Evolutionary conservation across 2,329 filamentous ascomycete species (phyloP).

Genomic region (Penicillium expansum): DNA sequence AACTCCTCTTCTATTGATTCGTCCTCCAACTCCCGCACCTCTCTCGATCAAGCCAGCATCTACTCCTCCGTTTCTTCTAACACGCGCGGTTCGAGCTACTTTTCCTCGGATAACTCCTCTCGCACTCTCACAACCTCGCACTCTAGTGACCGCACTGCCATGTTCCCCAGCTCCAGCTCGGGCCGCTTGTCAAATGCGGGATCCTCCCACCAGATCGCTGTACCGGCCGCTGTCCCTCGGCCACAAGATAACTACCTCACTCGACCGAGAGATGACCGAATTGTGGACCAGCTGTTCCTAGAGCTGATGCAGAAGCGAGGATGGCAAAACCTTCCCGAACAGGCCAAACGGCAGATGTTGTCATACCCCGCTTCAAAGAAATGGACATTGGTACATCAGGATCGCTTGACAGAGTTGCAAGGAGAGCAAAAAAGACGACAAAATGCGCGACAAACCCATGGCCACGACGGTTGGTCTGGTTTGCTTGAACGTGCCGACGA

Average conservation of each 20-base stretch:
- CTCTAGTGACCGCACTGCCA: slow-evolving; percentile 35
- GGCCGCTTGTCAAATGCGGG: slow-evolving; percentile 34
- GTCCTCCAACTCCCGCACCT: slow-evolving; percentile 54
- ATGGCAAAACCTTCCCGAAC: slow-evolving; percentile 94
- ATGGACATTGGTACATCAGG: slow-evolving; percentile 95
- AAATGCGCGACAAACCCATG: slow-evolving; percentile 67
- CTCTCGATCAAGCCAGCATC: slow-evolving; percentile 64
- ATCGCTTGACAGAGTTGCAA: slow-evolving; percentile 88
- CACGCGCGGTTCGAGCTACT: slow-evolving; percentile 55
- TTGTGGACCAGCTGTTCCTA: slow-evolving; percentile 88
- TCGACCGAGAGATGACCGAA: slow-evolving; percentile 56
- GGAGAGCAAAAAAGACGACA: slow-evolving; percentile 86
- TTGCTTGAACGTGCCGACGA: slow-evolving; percentile 81
- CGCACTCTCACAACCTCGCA: slow-evolving; percentile 43
- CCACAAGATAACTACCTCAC: slow-evolving; percentile 43
- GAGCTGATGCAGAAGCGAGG: slow-evolving; percentile 96
- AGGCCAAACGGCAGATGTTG: slow-evolving; percentile 92
- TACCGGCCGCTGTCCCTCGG: slow-evolving; percentile 30
- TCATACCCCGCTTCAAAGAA: slow-evolving; percentile 93
- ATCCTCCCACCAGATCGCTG: slow-evolving; percentile 29
- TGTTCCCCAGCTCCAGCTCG: slow-evolving; percentile 25
- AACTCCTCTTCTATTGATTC: slow-evolving; percentile 57
- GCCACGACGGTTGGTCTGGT: slow-evolving; percentile 61
- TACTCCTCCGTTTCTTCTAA: slow-evolving; percentile 60
- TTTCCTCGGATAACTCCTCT: slow-evolving; percentile 54